Base-by-base conservation (phyloP, 1,139 yeast species). In the Lodderomyces orthopsilosis region DNA sequence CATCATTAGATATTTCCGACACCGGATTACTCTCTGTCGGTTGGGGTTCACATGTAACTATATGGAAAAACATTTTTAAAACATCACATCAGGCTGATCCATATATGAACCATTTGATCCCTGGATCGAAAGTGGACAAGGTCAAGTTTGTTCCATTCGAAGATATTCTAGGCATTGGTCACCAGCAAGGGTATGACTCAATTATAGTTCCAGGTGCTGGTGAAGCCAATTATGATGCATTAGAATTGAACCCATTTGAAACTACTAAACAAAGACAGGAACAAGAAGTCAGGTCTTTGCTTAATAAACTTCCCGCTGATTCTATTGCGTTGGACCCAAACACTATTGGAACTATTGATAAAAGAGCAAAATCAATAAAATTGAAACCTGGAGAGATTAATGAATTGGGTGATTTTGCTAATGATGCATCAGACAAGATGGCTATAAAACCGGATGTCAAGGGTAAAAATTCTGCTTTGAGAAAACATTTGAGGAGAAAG, bases 221-320 rank as follows among this genome's bases (percentile, higher is more conserved):
- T 71, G 98, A 94, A 68, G 97, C 98, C 48, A 94, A 94, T 67
- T 91, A 79, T 61, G 99, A 94, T 70, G 91, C 98, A 2, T 69
- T 90, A 58, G 98, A 94, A 65, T 67, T 84, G 56, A 94, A 94
- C 65, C 98, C 98, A 49, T 94, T 77, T 68, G 96, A 89, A 66
- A 79, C 94, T 18, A 83, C 90, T 40, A 85, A 88, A 62, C 97
- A 91, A 66, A 84, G 98, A 72, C 95, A 93, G 65, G 95, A 93
- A 68, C 77, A 79, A 45, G 98, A 94, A 71, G 96, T 94, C 37
- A 81, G 94, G 59, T 69, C 85, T 1, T 75, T 94, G 61, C 68
- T 94, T 63, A 88, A 93, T 67, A 94, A 94, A 67, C 74, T 94
- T 52, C 83, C 88, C 52, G 94, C 98, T 4, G 98, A 91, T 61